A percentile compares a stretch with the other conserved stretches of the same genome.
These are phyloP conservation scores for Thraustochytrium striatum DNA, from an alignment of 352 stramenopile genomes.

Conservation along the genomic window DNA sequence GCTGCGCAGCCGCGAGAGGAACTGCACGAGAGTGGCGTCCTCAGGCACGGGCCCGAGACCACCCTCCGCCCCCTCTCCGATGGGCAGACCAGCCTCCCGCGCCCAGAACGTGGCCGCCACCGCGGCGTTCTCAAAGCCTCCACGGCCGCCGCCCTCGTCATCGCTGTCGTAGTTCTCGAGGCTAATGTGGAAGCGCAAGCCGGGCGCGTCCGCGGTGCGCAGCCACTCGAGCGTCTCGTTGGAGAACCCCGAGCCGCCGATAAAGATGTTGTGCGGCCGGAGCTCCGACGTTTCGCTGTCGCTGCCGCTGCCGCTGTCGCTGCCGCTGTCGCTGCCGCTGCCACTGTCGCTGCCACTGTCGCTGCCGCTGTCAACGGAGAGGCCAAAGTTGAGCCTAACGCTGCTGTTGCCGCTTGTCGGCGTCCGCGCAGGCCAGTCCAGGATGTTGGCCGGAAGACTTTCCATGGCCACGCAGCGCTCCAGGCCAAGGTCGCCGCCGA, in stretches of 20 bases:
- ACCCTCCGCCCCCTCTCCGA: no score
- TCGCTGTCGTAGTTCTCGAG: no score
- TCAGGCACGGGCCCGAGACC: no score
- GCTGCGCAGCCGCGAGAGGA: constrained; percentile 8
- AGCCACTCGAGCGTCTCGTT: constrained; percentile 15
- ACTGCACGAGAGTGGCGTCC: constrained; percentile 8
- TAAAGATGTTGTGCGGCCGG: constrained; percentile 22
- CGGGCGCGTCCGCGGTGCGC: constrained; percentile 11
- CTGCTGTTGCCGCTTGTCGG: no score
- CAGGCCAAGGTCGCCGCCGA: constrained; percentile 32
- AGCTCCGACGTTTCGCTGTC: no score
- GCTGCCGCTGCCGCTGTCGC: no score
- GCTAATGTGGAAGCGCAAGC: constrained; percentile 27
- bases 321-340: no score
- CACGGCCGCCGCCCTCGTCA: not conserved
- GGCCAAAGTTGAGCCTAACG: no score
- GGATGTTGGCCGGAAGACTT: not conserved
- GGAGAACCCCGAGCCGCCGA: not conserved
- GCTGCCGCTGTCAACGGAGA: no score
- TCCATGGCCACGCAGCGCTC: constrained; percentile 20
- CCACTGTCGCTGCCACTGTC: no score
- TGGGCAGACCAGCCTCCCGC: no score
- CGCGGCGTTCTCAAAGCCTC: not conserved
- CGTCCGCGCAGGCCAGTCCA: constrained; percentile 4
- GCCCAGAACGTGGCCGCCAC: constrained; percentile 25